A percentile compares a stretch with the other conserved stretches of the same genome.
Evolutionary conservation across 495 filamentous ascomycete species (phyloP).

Genomic region (Glonium stellatum): DNA sequence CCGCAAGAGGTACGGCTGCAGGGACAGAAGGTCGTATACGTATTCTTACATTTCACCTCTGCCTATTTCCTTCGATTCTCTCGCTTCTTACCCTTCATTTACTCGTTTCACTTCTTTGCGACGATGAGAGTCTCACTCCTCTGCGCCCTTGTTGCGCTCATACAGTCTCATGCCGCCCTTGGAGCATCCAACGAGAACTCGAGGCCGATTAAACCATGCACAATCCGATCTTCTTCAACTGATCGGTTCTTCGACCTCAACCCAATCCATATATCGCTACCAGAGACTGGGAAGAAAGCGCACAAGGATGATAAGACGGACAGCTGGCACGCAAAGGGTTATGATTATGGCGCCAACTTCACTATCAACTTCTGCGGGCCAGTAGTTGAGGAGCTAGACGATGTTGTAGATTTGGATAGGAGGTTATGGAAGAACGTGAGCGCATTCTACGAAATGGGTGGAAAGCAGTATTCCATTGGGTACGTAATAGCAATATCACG

Average conservation of each 20-base stretch:
- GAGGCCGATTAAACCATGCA: conserved; percentile 56
- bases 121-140: conserved; percentile 13
- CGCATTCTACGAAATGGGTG: conserved; percentile 73
- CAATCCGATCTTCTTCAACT: conserved; percentile 62
- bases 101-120: not conserved
- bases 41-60: too few species aligned
- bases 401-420: conserved; percentile 55
- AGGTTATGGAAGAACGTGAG: conserved; percentile 71
- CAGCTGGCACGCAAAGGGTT: conserved; percentile 78
- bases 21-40: too few species aligned
- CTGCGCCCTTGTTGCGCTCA: conserved; percentile 32
- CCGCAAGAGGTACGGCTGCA: too few species aligned
- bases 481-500: conserved; percentile 37
- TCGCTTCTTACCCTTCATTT: conserved; percentile 2
- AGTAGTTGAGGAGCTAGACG: conserved; percentile 66
- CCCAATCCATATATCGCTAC: conserved; percentile 56
- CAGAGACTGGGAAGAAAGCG: conserved; percentile 51
- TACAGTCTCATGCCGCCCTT: conserved; percentile 28
- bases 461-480: conserved; percentile 79
- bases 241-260: conserved; percentile 88
- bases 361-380: conserved; percentile 90
- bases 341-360: conserved; percentile 84
- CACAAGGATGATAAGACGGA: conserved; percentile 55
- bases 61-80: conserved; percentile 2
- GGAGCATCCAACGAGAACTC: conserved; percentile 34